phyloP scores from a whole-genome alignment of 352 stramenopile genomes.

The Pythium vanterpoolii region DNA sequence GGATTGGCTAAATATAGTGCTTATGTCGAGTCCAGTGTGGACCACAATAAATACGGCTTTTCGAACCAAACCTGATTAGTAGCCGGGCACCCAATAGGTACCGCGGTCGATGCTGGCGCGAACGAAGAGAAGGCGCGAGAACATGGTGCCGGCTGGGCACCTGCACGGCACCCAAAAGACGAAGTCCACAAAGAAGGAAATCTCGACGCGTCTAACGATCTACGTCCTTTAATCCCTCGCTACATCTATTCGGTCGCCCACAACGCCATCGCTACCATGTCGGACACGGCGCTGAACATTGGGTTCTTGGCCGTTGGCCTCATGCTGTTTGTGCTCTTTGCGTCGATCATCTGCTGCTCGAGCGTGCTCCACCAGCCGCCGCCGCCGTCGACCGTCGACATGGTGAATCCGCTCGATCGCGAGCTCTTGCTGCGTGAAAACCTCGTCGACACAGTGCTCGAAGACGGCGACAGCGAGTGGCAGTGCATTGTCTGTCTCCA shows the following conservation, averaged over 20 bases:
- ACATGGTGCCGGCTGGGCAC: too few relatives aligned
- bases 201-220: neutral
- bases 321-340: constrained; percentile 23
- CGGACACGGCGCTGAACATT: constrained; percentile 15
- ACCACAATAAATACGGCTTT: neutral
- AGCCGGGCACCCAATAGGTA: neutral
- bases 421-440: constrained; percentile 35
- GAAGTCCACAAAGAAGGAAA: neutral
- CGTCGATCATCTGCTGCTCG: constrained; percentile 25
- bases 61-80: neutral
- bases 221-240: neutral
- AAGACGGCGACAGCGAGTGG: constrained; percentile 37
- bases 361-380: constrained; percentile 9
- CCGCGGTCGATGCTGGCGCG: neutral
- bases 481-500: constrained; percentile 48
- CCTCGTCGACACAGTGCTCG: constrained; percentile 35
- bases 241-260: neutral
- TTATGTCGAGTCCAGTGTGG: neutral
- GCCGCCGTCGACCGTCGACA: constrained; percentile 18
- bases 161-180: too few relatives aligned
- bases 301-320: constrained; percentile 19
- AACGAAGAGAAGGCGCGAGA: too few relatives aligned
- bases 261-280: constrained; percentile 1
- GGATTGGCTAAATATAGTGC: too few relatives aligned
- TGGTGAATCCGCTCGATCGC: constrained; percentile 23